Percentiles rank a stretch among this genome's conserved stretches.
Evolutionary conservation across 345 rosid genomes (phyloP).

Genomic region (Boechera divaricarpa): DNA sequence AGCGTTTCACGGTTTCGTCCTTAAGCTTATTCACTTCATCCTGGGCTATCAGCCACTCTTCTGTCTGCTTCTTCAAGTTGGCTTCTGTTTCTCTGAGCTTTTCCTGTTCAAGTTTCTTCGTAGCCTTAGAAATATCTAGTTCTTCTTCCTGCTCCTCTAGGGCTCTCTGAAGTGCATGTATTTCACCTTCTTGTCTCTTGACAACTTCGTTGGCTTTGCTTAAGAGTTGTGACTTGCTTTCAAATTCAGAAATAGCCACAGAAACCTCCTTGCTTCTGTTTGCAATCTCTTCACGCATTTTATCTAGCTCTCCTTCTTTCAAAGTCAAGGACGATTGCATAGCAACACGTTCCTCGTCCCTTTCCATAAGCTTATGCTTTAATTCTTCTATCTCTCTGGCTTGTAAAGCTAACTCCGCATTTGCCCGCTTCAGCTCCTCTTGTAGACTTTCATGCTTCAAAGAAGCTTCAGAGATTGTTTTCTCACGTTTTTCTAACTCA

Average conservation of each 20-base stretch:
- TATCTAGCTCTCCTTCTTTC: conserved; percentile 64
- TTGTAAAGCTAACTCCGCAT: conserved; percentile 65
- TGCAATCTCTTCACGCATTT: conserved; percentile 56
- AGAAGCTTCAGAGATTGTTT: conserved; percentile 52
- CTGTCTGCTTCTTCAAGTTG: conserved; percentile 69
- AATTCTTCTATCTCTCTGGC: conserved; percentile 72
- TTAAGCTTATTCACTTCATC: conserved; percentile 65
- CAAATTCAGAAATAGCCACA: conserved; percentile 52
- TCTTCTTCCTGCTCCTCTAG: conserved; percentile 70
- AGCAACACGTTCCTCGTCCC: conserved; percentile 57
- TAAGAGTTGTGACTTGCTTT: conserved; percentile 61
- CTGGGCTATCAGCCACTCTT: conserved; percentile 71
- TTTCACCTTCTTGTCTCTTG: conserved; percentile 65
- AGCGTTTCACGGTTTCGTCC: conserved; percentile 51
- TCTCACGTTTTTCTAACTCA: conserved; percentile 61
- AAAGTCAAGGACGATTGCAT: conserved; percentile 51
- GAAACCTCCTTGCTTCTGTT: conserved; percentile 59
- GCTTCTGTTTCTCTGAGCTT: conserved; percentile 64
- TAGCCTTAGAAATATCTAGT: conserved; percentile 51
- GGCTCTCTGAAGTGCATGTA: conserved; percentile 57
- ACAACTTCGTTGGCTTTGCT: conserved; percentile 67
- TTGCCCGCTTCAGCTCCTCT: conserved; percentile 60
- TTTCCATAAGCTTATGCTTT: conserved; percentile 58
- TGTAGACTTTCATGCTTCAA: conserved; percentile 64
- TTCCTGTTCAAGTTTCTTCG: conserved; percentile 62